Percentiles rank a stretch among this genome's conserved stretches.
Conservation (phyloP, 768 basidiomycete species). For the Russula olivacea region DNA sequence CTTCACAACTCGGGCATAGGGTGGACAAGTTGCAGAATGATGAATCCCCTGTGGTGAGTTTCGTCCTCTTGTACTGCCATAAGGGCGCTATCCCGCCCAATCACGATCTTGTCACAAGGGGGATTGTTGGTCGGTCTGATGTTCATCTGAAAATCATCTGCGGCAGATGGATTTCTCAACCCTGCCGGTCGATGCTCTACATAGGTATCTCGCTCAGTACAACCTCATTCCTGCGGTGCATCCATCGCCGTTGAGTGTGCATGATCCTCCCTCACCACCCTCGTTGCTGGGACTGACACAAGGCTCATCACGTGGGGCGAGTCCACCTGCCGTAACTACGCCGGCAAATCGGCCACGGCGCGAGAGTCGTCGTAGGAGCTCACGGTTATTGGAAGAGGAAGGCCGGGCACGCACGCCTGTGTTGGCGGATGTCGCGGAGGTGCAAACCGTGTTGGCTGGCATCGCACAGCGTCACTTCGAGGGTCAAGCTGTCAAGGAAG, state of each 20-base stretch:
- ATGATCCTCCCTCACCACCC: constrained; percentile 66
- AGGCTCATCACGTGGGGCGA: constrained; percentile 45
- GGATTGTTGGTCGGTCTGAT: background rate
- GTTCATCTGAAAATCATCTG: constrained; percentile 20
- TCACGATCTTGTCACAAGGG: constrained; percentile 15
- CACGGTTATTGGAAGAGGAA: constrained; percentile 65
- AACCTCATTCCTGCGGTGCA: constrained; percentile 65
- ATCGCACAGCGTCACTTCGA: constrained; percentile 72
- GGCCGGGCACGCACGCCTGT: constrained; percentile 53
- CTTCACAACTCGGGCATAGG: constrained; percentile 17
- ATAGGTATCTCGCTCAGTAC: constrained; percentile 68
- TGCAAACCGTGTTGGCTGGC: constrained; percentile 58
- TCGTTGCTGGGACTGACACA: constrained; percentile 47
- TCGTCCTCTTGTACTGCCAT: background rate
- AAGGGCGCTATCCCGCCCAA: background rate
- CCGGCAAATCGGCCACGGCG: constrained; percentile 70
- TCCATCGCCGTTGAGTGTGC: constrained; percentile 60
- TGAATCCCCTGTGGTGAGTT: constrained; percentile 19
- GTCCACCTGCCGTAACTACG: constrained; percentile 43
- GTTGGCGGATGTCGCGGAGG: constrained; percentile 61
- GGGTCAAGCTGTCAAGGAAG: constrained; percentile 61
- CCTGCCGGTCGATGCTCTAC: constrained; percentile 57
- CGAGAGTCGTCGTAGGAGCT: constrained; percentile 63
- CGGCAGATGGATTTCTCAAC: constrained; percentile 68
- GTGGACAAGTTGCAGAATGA: constrained; percentile 19